These are phyloP conservation scores for Coleophoma crateriformis DNA, from an alignment of 2,329 filamentous ascomycete genomes.

Conservation along the genomic window DNA sequence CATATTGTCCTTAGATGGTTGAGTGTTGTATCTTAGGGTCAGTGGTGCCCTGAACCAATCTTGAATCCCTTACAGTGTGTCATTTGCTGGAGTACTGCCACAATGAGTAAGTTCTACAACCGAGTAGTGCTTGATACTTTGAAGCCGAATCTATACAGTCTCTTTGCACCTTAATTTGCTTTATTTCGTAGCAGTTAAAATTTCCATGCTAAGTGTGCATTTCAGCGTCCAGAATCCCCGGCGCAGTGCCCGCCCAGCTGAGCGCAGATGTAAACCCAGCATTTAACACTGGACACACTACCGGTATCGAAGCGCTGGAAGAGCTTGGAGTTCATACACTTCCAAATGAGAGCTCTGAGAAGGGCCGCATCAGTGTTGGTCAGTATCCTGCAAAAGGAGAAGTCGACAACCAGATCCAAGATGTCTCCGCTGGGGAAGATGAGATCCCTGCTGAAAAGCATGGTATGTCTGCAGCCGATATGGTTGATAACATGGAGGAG, in stretches of 20 bases:
- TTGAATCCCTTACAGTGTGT: too few species aligned
- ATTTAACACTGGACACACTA: conserved; percentile 6
- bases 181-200: neutral
- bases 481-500: conserved; percentile 3
- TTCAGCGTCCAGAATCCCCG: conserved; percentile 6
- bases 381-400: neutral
- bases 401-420: neutral
- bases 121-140: too few species aligned
- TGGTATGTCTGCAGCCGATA: neutral
- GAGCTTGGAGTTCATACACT: conserved; percentile 4
- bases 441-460: neutral
- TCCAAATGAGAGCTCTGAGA: neutral
- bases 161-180: neutral
- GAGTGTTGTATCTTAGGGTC: too few species aligned
- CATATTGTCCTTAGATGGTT: too few species aligned
- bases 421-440: neutral
- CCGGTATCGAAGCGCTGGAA: conserved; percentile 7
- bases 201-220: neutral
- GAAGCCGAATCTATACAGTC: neutral
- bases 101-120: too few species aligned
- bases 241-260: conserved; percentile 3
- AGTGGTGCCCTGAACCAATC: too few species aligned
- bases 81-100: too few species aligned
- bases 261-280: conserved; percentile 4
- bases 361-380: too few species aligned